A percentile compares a stretch with the other conserved stretches of the same genome.
Evolutionary conservation across 1,139 yeast genomes (phyloP).

Genomic region (Debaryomyces coudertii): DNA sequence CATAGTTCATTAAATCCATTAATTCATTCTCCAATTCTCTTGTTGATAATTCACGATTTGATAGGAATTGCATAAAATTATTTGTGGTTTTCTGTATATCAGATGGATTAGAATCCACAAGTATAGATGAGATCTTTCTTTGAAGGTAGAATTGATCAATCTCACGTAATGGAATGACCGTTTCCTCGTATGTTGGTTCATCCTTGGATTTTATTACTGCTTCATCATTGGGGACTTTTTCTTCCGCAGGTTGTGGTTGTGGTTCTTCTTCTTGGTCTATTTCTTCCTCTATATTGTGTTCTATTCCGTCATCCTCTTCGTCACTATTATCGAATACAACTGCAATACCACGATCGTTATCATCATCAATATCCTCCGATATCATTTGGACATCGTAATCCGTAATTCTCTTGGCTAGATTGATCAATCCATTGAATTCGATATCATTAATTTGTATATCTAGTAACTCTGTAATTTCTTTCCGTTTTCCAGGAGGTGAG

Average conservation of each 20-base stretch:
- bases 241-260: slow-evolving; percentile 23
- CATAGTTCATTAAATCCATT: slow-evolving; percentile 53
- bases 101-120: slow-evolving; percentile 19
- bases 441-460: slow-evolving; percentile 47
- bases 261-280: slow-evolving; percentile 17
- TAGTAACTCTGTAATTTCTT: slow-evolving; percentile 44
- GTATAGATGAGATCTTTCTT: slow-evolving; percentile 21
- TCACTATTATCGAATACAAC: slow-evolving; percentile 31
- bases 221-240: slow-evolving; percentile 13
- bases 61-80: slow-evolving; percentile 21
- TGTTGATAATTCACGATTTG: slow-evolving; percentile 29
- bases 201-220: slow-evolving; percentile 13
- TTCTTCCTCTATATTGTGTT: slow-evolving; percentile 24
- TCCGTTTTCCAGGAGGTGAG: slow-evolving; percentile 34
- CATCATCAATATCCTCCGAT: slow-evolving; percentile 30
- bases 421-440: slow-evolving; percentile 56
- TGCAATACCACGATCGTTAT: slow-evolving; percentile 23
- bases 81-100: slow-evolving; percentile 20
- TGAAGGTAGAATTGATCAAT: slow-evolving; percentile 31
- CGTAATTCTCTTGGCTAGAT: slow-evolving; percentile 55
- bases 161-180: slow-evolving; percentile 22
- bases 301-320: slow-evolving; percentile 30
- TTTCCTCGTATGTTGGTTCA: slow-evolving; percentile 17
- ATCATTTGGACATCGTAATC: slow-evolving; percentile 47
- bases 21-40: slow-evolving; percentile 55